These are phyloP conservation scores for Bruguiera parviflora DNA, from an alignment of 345 rosid genomes.

Conservation along the genomic window DNA sequence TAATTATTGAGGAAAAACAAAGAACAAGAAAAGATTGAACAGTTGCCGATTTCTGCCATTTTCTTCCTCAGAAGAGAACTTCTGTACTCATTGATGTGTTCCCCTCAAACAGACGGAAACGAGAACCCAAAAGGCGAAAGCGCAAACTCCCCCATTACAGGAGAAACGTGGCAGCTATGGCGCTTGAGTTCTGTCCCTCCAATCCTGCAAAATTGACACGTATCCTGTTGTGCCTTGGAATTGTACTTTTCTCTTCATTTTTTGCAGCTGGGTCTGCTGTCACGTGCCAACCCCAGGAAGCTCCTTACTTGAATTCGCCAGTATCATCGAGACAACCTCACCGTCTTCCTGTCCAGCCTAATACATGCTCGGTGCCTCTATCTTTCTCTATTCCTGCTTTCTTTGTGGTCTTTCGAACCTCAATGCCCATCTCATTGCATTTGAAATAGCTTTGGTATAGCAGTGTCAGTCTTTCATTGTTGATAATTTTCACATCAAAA, in stretches of 20 bases:
- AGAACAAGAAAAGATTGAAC: too few relatives aligned
- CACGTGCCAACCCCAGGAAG: neutral
- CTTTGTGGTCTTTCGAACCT: neutral
- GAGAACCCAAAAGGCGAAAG: neutral
- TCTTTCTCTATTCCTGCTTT: neutral
- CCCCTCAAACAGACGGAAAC: neutral
- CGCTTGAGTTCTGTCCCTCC: slow-evolving; percentile 4
- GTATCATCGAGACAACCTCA: neutral
- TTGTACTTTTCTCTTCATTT: neutral
- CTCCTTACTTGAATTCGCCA: neutral
- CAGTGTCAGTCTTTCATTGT: too few relatives aligned
- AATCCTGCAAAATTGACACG: slow-evolving; percentile 9
- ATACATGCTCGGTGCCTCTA: slow-evolving; percentile 18
- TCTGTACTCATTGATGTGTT: too few relatives aligned
- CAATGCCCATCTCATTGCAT: too few relatives aligned
- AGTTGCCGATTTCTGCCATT: too few relatives aligned
- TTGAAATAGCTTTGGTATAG: too few relatives aligned
- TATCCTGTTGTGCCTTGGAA: neutral
- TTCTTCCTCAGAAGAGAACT: too few relatives aligned
- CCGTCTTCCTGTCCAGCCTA: slow-evolving; percentile 14
- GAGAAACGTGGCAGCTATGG: slow-evolving; percentile 19
- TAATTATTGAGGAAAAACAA: too few relatives aligned
- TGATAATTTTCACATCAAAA: too few relatives aligned
- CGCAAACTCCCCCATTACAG: neutral
- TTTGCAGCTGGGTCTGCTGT: neutral